These are phyloP conservation scores for Mortierella sp. DNA, from an alignment of 371 early-diverging fungal genomes.

Conservation along the genomic window DNA sequence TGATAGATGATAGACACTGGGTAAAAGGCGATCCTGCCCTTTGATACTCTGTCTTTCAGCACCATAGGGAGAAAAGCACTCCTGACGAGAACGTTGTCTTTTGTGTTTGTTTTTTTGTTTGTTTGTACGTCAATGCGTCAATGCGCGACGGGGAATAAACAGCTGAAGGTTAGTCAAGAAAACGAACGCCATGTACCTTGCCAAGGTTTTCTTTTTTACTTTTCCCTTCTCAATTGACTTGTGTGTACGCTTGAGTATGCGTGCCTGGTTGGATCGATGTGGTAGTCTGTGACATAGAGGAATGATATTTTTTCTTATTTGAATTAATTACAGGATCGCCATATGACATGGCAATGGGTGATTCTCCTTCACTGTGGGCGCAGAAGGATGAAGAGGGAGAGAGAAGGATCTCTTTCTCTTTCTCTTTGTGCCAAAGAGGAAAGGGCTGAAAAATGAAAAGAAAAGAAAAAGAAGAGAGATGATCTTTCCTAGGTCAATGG, in stretches of 20 bases:
- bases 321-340: background rate
- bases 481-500: background rate
- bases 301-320: background rate
- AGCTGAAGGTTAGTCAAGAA: background rate
- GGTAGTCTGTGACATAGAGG: background rate
- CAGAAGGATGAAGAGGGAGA: background rate
- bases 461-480: background rate
- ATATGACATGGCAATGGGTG: background rate
- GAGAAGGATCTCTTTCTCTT: background rate
- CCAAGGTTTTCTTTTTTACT: background rate
- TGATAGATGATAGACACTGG: constrained; percentile 30
- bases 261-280: constrained; percentile 5
- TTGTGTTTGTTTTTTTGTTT: background rate
- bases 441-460: background rate
- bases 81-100: background rate
- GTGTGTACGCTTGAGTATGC: background rate
- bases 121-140: background rate
- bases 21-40: background rate
- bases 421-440: background rate
- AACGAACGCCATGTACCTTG: background rate
- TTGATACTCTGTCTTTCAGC: background rate
- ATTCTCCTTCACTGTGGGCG: background rate
- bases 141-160: background rate
- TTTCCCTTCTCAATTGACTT: background rate
- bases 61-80: background rate